Evolutionary conservation across 2,329 filamentous ascomycete genomes (phyloP).

Genomic region (Waltergamsia citrina): DNA sequence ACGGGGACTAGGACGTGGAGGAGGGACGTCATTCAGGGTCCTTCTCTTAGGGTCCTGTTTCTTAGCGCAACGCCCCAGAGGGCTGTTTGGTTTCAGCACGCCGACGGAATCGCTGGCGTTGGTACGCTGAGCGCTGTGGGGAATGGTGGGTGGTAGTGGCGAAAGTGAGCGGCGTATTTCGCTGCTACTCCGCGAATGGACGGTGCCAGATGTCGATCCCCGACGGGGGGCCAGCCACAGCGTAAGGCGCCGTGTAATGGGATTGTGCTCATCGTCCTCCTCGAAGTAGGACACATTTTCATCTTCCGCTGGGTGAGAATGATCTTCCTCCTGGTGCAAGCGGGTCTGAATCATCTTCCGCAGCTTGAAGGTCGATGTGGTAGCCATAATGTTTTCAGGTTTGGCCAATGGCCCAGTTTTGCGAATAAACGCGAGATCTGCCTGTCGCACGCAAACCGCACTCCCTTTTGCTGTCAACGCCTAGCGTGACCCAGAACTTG

Average conservation of each 20-base stretch:
- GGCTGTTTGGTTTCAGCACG: too few relatives aligned
- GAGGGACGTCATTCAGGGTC: constrained; percentile 2
- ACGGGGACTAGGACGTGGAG: background rate
- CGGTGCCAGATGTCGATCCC: background rate
- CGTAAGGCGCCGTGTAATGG: constrained; percentile 1
- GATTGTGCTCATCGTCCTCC: constrained; percentile 1
- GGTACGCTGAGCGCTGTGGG: background rate
- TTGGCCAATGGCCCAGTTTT: too few relatives aligned
- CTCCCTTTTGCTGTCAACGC: too few relatives aligned
- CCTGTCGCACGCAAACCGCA: too few relatives aligned
- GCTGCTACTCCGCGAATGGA: constrained; percentile 1
- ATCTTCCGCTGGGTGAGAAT: constrained; percentile 1
- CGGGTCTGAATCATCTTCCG: constrained; percentile 5
- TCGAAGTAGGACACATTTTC: constrained; percentile 1
- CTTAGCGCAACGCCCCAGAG: constrained; percentile 2
- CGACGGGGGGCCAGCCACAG: background rate
- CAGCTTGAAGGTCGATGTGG: constrained; percentile 3
- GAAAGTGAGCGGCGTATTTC: background rate
- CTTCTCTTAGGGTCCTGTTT: constrained; percentile 4
- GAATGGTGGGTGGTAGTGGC: background rate
- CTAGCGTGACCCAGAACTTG: too few relatives aligned
- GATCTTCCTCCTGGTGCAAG: constrained; percentile 1
- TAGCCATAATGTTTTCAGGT: background rate
- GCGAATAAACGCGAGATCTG: too few relatives aligned
- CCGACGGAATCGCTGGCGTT: background rate